A percentile compares a stretch with the other conserved stretches of the same genome.
Conservation (phyloP, 1,284 basidiomycete genomes). For the Neonothopanus nambi region DNA sequence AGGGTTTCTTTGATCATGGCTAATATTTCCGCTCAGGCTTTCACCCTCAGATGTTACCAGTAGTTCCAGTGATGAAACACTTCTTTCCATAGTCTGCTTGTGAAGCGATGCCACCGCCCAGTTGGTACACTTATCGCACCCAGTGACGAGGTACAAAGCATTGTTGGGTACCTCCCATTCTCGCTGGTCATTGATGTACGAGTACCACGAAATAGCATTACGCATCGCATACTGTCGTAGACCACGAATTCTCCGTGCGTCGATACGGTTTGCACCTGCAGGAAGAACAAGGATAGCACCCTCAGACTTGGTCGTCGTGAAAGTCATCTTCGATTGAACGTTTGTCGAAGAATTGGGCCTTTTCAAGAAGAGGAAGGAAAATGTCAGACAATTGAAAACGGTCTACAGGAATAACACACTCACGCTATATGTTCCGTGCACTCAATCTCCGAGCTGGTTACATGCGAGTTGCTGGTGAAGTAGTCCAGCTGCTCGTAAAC, state of each 20-base stretch:
- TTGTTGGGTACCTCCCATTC: background rate
- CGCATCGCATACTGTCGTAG: background rate
- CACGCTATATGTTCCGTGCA: background rate
- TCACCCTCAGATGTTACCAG: too few species aligned
- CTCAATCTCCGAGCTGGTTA: background rate
- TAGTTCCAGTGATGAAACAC: too few species aligned
- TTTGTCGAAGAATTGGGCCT: background rate
- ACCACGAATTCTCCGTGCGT: background rate
- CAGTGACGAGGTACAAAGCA: conserved; percentile 1
- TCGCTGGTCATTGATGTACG: background rate
- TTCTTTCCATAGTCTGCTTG: too few species aligned
- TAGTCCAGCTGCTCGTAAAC: background rate
- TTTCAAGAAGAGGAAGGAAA: background rate
- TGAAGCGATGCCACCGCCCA: background rate
- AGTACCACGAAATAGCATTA: background rate
- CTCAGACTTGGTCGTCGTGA: background rate
- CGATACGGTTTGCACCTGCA: background rate
- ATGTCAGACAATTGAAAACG: background rate
- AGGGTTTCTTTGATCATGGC: background rate
- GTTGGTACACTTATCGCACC: background rate
- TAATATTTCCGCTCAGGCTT: background rate
- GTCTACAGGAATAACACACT: background rate
- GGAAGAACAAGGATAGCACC: conserved; percentile 4
- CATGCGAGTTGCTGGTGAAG: background rate
- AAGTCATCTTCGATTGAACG: background rate